phyloP scores from a whole-genome alignment of 202 grass and related monocot species.

The Schoenoplectus tabernaemontani region DNA sequence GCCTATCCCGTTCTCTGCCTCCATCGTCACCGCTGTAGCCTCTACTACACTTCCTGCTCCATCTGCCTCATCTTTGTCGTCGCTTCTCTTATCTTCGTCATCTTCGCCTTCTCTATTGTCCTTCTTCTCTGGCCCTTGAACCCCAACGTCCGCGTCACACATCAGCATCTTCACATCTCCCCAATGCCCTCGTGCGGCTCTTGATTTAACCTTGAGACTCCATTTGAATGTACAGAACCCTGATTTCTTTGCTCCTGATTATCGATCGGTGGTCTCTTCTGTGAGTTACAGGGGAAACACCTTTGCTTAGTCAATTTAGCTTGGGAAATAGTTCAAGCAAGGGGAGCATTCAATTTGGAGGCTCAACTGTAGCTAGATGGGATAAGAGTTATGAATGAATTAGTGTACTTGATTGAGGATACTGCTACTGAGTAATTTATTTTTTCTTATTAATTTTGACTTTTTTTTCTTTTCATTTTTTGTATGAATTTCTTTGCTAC shows the following conservation, averaged over 20 bases:
- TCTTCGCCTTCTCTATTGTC: not conserved
- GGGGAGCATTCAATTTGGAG: slow-evolving; percentile 32
- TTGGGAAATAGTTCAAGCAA: slow-evolving; percentile 36
- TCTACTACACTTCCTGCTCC: slow-evolving; percentile 14
- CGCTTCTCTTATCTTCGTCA: slow-evolving; percentile 30
- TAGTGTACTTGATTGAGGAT: slow-evolving; percentile 68
- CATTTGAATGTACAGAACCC: slow-evolving; percentile 41
- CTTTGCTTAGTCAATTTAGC: slow-evolving; percentile 39
- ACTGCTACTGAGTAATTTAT: slow-evolving; percentile 62
- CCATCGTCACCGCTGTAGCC: slow-evolving; percentile 30
- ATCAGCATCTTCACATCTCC: slow-evolving; percentile 31
- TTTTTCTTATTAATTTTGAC: too few relatives aligned
- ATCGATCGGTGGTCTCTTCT: slow-evolving; percentile 46
- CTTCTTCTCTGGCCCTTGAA: slow-evolving; percentile 60
- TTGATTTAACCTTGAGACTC: slow-evolving; percentile 42
- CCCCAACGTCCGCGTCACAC: slow-evolving; percentile 34
- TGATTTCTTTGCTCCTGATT: slow-evolving; percentile 45
- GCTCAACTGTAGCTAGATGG: slow-evolving; percentile 61
- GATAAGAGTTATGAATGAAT: slow-evolving; percentile 46
- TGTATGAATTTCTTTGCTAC: too few relatives aligned
- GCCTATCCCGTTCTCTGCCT: slow-evolving; percentile 28
- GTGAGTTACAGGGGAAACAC: slow-evolving; percentile 56
- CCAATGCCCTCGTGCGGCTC: slow-evolving; percentile 28
- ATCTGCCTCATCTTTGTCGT: slow-evolving; percentile 19
- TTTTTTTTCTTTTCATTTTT: too few relatives aligned